Evolutionary conservation across 352 stramenopile species (phyloP), one percentile per base, ranked within the genome.

Genomic region (Pythium phragmitis): DNA sequence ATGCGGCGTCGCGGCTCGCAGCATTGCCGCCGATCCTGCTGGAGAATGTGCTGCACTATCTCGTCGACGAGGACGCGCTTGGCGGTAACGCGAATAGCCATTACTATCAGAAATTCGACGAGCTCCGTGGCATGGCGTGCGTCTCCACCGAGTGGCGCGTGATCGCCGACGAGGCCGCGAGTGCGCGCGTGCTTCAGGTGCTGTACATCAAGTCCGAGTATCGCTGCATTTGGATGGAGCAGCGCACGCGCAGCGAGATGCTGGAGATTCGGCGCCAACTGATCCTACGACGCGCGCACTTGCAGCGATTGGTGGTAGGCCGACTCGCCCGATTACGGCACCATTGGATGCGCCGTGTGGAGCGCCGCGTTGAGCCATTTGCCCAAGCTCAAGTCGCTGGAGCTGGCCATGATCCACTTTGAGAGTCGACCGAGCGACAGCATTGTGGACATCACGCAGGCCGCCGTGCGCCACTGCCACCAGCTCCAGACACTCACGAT

Each of bases 351-450:
- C 4, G 54, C n/a, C 21, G 37, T 51, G 7, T 60, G 54, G 54
- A 12, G n/a, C 17, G 54, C 54, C 23, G 28, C 26, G 28, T 21
- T 60, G 37, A 60, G 54, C 54, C 54, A 60, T 26, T n/a, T 41
- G 23, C 54, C 54, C 54, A 33, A 19, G 14, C 26, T 60, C 13
- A 37, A 51, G 26, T 12, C 37, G 54, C 37, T 60, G 39, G 51
- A 58, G 17, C 26, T 60, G 4, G n/a, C 11, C 12, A 48, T 41
- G 1, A 9, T 37, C 6, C 6, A 41, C n/a, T 16, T 41, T 14
- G 19, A 33, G 4, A 13, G 13, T 4, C 23, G 14, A 30, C 42
- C 54, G 13, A 33, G 39, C 13, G 26, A 51, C 17, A n/a, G 37
- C 33, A 19, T 60, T 9, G 54, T 28, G 8, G 39, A 41, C 39